These are phyloP conservation scores for Coemansia aciculifera DNA, from an alignment of 192 early-diverging fungal species.

Conservation along the genomic window DNA sequence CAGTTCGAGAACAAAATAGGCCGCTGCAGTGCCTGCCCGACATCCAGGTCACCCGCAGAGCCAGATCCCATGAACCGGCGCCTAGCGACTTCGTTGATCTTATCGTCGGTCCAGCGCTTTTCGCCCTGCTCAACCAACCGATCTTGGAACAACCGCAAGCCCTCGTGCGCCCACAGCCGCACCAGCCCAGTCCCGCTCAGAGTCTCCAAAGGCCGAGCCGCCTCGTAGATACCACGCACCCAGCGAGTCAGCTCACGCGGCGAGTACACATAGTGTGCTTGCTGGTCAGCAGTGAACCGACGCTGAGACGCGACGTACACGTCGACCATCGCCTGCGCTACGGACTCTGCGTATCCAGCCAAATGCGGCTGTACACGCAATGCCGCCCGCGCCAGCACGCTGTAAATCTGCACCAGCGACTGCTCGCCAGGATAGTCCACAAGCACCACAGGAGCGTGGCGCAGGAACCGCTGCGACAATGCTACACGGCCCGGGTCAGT, in stretches of 20 bases:
- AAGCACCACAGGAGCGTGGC: constrained; percentile 94
- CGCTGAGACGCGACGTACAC: constrained; percentile 89
- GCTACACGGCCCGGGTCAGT: constrained; percentile 98
- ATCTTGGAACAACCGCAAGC: constrained; percentile 96
- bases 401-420: constrained; percentile 94
- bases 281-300: constrained; percentile 94
- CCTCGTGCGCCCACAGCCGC: constrained; percentile 98
- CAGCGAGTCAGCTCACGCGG: constrained; percentile 99
- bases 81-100: constrained; percentile 78
- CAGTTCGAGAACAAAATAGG: constrained; percentile 99
- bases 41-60: neutral
- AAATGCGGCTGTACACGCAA: constrained; percentile 90
- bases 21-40: constrained; percentile 72
- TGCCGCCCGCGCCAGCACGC: constrained; percentile 88
- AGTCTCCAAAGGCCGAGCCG: constrained; percentile 81
- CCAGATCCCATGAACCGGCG: constrained; percentile 67
- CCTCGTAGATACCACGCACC: constrained; percentile 97
- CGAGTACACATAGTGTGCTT: constrained; percentile 99
- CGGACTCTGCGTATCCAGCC: constrained; percentile 84
- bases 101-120: constrained; percentile 87
- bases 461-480: constrained; percentile 92
- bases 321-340: constrained; percentile 97
- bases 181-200: constrained; percentile 83
- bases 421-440: constrained; percentile 96
- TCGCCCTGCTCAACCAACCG: constrained; percentile 88